Conservation (phyloP, 306 rosid genomes). For the Ceratonia siliqua region DNA sequence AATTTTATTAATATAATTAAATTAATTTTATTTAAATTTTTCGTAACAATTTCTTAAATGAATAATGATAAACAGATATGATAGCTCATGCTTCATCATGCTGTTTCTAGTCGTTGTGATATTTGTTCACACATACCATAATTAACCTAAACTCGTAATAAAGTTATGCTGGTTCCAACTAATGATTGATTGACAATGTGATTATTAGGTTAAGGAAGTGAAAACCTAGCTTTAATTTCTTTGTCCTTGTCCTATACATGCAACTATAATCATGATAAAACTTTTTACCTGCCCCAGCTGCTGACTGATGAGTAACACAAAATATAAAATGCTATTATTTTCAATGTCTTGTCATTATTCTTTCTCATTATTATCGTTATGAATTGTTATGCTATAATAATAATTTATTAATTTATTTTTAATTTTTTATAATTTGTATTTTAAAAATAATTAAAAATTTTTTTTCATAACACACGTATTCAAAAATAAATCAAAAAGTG, state of each 20-base stretch:
- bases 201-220: neutral
- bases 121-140: neutral
- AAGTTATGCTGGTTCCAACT: neutral
- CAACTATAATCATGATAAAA: neutral
- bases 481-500: too few species aligned
- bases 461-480: too few species aligned
- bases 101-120: neutral
- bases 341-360: neutral
- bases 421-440: too few species aligned
- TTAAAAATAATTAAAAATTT: too few species aligned
- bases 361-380: too few species aligned
- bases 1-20: too few species aligned
- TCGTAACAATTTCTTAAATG: too few species aligned
- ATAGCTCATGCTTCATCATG: neutral
- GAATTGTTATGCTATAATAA: too few species aligned
- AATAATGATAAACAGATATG: neutral
- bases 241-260: neutral
- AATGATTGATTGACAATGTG: neutral
- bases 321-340: neutral
- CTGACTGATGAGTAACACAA: neutral
- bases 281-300: neutral
- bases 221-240: neutral
- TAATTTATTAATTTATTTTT: too few species aligned
- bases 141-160: neutral
- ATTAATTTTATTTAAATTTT: too few species aligned